phyloP scores from a whole-genome alignment of 106 monocot genomes.

The Acanthochlamys bracteata region DNA sequence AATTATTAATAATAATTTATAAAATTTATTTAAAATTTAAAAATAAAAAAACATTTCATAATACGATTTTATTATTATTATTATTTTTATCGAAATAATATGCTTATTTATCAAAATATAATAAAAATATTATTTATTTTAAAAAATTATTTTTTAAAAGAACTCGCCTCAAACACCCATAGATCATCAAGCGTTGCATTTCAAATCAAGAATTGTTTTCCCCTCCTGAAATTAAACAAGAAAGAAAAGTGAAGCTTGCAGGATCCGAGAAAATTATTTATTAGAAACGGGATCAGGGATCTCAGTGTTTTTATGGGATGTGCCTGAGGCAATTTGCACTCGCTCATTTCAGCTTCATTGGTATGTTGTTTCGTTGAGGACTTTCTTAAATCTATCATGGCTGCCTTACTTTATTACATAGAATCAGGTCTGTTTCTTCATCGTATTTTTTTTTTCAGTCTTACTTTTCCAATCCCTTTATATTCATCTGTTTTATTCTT shows the following conservation, averaged over 20 bases:
- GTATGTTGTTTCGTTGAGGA: slow-evolving; percentile 46
- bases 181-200: too few relatives aligned
- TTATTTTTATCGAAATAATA: too few relatives aligned
- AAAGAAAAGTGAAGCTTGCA: slow-evolving; percentile 1
- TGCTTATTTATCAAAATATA: too few relatives aligned
- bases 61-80: too few relatives aligned
- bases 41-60: too few relatives aligned
- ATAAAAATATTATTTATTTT: too few relatives aligned
- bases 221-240: too few relatives aligned
- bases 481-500: background rate
- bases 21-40: too few relatives aligned
- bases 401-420: slow-evolving; percentile 40
- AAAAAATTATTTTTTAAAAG: too few relatives aligned
- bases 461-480: background rate
- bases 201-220: too few relatives aligned
- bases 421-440: slow-evolving; percentile 31
- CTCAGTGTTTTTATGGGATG: slow-evolving; percentile 5
- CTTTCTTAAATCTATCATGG: slow-evolving; percentile 38
- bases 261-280: slow-evolving; percentile 15
- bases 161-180: too few relatives aligned
- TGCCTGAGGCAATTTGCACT: slow-evolving; percentile 43
- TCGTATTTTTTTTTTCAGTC: background rate
- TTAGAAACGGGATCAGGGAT: slow-evolving; percentile 1
- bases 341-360: slow-evolving; percentile 30
- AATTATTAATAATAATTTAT: too few relatives aligned